Conservation (phyloP, 352 stramenopile genomes). For the Globisporangium spinosum region DNA sequence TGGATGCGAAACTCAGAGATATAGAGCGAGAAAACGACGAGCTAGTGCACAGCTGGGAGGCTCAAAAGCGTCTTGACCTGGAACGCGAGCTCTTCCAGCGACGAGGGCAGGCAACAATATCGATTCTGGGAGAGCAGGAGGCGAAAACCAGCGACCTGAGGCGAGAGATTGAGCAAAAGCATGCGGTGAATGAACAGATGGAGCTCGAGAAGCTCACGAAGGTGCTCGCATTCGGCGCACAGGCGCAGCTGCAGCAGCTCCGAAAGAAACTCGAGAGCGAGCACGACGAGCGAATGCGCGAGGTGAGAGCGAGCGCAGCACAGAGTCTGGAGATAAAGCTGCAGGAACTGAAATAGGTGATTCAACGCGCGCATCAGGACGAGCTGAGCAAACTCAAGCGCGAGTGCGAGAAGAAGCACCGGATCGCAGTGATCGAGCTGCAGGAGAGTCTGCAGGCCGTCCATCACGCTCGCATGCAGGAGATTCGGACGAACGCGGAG, state of each 20-base stretch:
- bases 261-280: slow-evolving; percentile 35
- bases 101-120: slow-evolving; percentile 32
- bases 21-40: slow-evolving; percentile 31
- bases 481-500: slow-evolving; percentile 25
- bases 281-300: slow-evolving; percentile 31
- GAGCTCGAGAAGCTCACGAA: slow-evolving; percentile 62
- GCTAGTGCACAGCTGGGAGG: slow-evolving; percentile 34
- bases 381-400: slow-evolving; percentile 35
- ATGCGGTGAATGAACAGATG: slow-evolving; percentile 33
- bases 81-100: slow-evolving; percentile 42
- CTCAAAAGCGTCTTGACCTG: slow-evolving; percentile 38
- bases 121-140: slow-evolving; percentile 44
- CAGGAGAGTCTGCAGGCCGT: slow-evolving; percentile 40
- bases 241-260: slow-evolving; percentile 61
- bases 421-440: slow-evolving; percentile 43
- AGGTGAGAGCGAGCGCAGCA: slow-evolving; percentile 27
- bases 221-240: slow-evolving; percentile 49
- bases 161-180: slow-evolving; percentile 33
- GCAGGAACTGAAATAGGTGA: slow-evolving; percentile 38
- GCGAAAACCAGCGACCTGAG: slow-evolving; percentile 37
- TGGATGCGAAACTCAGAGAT: slow-evolving; percentile 24
- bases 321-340: slow-evolving; percentile 34
- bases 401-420: slow-evolving; percentile 43
- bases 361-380: slow-evolving; percentile 31
- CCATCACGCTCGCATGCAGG: slow-evolving; percentile 27